Percentiles rank a stretch among this genome's conserved stretches.
These are phyloP conservation scores for Candida easanensis DNA, from an alignment of 805 yeast genomes.

Conservation along the genomic window DNA sequence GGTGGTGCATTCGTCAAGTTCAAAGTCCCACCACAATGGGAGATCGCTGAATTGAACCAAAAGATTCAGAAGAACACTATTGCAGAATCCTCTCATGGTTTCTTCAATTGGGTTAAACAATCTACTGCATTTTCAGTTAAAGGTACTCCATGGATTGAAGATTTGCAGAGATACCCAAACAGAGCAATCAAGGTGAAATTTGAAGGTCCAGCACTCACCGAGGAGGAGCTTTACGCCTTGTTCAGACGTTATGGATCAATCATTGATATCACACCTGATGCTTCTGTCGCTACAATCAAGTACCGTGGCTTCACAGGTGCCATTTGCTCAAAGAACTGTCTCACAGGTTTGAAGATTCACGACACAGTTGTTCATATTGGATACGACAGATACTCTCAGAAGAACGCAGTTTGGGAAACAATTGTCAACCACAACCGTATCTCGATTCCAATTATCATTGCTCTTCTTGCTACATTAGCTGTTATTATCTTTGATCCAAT, in stretches of 20 bases:
- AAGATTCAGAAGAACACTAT: conserved; percentile 47
- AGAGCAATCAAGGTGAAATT: conserved; percentile 60
- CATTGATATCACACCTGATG: conserved; percentile 63
- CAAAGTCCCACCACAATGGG: conserved; percentile 49
- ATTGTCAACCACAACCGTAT: conserved; percentile 77
- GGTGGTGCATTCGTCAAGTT: conserved; percentile 93
- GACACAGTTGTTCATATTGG: conserved; percentile 71
- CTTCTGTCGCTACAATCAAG: conserved; percentile 45
- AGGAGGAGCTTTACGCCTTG: conserved; percentile 76
- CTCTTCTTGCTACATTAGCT: conserved; percentile 75
- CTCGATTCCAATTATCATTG: conserved; percentile 75
- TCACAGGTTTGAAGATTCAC: conserved; percentile 70
- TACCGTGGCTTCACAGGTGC: conserved; percentile 65
- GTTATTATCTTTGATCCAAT: conserved; percentile 92
- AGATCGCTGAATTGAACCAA: conserved; percentile 51
- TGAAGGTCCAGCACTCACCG: conserved; percentile 74
- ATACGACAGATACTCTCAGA: conserved; percentile 56
- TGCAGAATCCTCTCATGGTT: conserved; percentile 34
- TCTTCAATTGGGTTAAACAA: conserved; percentile 40
- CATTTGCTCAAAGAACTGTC: conserved; percentile 84
- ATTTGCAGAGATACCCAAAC: conserved; percentile 75
- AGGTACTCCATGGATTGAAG: conserved; percentile 97
- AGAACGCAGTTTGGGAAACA: conserved; percentile 52
- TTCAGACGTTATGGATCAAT: conserved; percentile 88
- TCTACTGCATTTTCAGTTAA: conserved; percentile 70